Base-by-base conservation (phyloP, 352 stramenopile species). In the Phytophthora pluvialis region DNA sequence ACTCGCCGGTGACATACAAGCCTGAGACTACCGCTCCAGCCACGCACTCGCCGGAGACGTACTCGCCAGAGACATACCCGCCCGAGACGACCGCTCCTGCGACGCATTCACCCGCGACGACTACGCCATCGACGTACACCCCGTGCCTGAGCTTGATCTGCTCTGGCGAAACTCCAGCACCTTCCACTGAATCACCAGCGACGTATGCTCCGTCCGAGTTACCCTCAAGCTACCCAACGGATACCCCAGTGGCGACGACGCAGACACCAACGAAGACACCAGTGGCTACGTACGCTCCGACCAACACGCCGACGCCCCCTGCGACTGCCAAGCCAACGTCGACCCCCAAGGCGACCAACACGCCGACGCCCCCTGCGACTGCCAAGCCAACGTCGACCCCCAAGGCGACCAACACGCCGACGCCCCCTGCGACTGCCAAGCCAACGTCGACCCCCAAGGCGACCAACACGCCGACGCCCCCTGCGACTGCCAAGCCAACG, bases 321-420 rank as follows among this genome's bases (percentile, higher is more conserved):
- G 21, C 52, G 3, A 50, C 32, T 31, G 42, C 42, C 26, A 55
- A 45, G 29, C 44, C 60, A 13, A 53, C 49, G 9, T 62, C 56
- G 15, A 67, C 64, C 11, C 52, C 64, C 3, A 67, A 67, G 64
- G 25, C 43, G 16, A 60, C 64, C 3, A 72, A 57, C 18, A n/a
- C n/a, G n/a, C 48, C 63, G 15, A 48, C 53, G 31, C 25, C 21
- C 21, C 21, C 21, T 21, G 21, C 52, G 3, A 50, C 32, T 31
- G 42, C 42, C 26, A 55, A 45, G 29, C 44, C 60, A 13, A 53
- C 49, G 9, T 62, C 56, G 15, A 67, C 64, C 11, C 52, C 64
- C 3, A 67, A 67, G 64, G 25, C 43, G 16, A 60, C 64, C 3
- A 72, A 57, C 18, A n/a, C n/a, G n/a, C 48, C 63, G 15, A 48